Conservation (phyloP, 1,139 yeast genomes). For the Kodamaea plutei region DNA sequence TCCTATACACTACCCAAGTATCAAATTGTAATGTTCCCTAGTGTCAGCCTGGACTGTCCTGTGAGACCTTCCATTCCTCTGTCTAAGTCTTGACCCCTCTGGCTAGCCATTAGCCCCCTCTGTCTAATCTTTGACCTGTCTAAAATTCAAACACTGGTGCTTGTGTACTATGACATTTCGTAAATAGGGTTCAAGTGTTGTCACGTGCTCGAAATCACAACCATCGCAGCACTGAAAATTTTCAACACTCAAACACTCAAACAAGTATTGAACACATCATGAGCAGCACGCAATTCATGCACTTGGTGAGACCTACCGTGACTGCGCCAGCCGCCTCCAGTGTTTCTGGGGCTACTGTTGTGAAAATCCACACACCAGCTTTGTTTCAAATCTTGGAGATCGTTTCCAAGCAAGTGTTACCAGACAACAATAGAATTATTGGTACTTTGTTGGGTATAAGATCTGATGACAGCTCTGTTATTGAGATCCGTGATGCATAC, state of each 20-base stretch:
- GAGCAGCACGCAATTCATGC: slow-evolving; percentile 42
- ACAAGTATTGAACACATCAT: too few species aligned
- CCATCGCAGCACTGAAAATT: slow-evolving; percentile 11
- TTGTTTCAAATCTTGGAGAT: slow-evolving; percentile 62
- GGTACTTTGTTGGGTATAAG: slow-evolving; percentile 82
- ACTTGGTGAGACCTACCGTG: slow-evolving; percentile 59
- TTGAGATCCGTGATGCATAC: slow-evolving; percentile 73
- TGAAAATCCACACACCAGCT: slow-evolving; percentile 65
- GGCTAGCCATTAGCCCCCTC: too few species aligned
- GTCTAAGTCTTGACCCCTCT: too few species aligned
- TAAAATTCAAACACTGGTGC: too few species aligned
- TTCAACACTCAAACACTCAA: too few species aligned
- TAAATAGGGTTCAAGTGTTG: too few species aligned
- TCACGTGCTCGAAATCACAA: slow-evolving; percentile 2
- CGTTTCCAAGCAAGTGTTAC: slow-evolving; percentile 41
- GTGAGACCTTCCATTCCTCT: too few species aligned
- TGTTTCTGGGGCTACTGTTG: slow-evolving; percentile 44
- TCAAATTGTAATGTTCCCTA: too few species aligned
- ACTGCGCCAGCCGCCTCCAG: slow-evolving; percentile 52
- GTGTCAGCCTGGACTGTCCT: too few species aligned
- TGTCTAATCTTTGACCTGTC: too few species aligned
- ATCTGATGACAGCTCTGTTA: slow-evolving; percentile 80
- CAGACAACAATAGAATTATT: slow-evolving; percentile 57
- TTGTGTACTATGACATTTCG: too few species aligned
- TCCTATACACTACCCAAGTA: too few species aligned